Base-by-base conservation (phyloP, 2,329 filamentous ascomycete species). In the Botrytis cinerea region DNA sequence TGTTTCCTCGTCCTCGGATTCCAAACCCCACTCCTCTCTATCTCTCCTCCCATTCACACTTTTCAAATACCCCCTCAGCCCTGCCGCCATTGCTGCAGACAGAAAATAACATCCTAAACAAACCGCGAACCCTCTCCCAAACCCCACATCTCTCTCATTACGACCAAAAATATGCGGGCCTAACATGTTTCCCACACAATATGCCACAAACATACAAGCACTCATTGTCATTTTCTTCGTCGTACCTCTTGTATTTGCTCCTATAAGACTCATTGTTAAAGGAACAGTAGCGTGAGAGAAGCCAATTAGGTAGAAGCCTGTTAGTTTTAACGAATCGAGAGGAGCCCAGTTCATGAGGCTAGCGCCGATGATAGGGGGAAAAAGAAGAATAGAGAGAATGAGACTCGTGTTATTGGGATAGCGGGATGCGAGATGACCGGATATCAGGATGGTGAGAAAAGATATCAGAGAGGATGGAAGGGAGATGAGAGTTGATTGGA, bases 341-440 rank as follows among this genome's bases (percentile, higher is more conserved):
- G 75, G 45, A 3, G 73, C 73, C 6, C 70, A 76, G n/a, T 79
- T 79, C 20, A 81, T 80, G 59, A 82, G 75, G 1, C 78, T 74
- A 45, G 77, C 78, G 48, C 80, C 81, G 16, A 80, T 71, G 1
- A 81, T 75, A 8, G 78, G 76, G 8, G 75, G 75, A 12, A 78
- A 70, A 8, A 78, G 75, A 9, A 78, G 71, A 1, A 62, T 66
- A 6, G 78, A 73, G 18, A 80, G 76, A 10, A 79, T 54, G 32
- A 78, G 72, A 2, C 75, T 77, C 4, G 76, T 77, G 35, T 77
- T 78, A 45, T 77, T 75, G 14, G 73, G 73, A 60, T 76, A 78
- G 68, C 74, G 69, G n/a, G 75, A 89, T 18, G 83, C 74, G 72
- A 83, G 80, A 63, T 83, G 77, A 1, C 78, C 78, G 4, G 78